Base-by-base conservation (phyloP, 1,284 basidiomycete species). In the Peniophora sp. region DNA sequence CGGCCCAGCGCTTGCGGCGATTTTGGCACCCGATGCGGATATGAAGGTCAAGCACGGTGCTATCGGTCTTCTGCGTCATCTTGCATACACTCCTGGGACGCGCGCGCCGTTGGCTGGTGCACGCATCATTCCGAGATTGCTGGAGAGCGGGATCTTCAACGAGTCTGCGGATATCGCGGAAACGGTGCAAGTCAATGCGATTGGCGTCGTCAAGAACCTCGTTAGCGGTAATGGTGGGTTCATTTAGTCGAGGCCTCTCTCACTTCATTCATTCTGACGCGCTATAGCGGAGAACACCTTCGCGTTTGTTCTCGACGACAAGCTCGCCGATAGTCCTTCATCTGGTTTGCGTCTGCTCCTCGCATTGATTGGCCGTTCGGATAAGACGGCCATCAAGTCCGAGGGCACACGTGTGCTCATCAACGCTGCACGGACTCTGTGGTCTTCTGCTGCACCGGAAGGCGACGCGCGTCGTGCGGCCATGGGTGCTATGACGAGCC, bases 371-470 rank as follows among this genome's bases (percentile, higher is more conserved):
- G 74, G 75, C 49, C 85, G 92, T 41, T 89, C 92, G 2, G 88
- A 96, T 60, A 86, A 88, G 25, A 72, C 89, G 3, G 80, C 91
- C 0, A 74, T 96, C 32, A 88, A 86, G 66, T 91, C 90, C 62
- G 96, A 98, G 69, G 89, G 87, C 20, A 89, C 92, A 12, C 83
- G 95, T 11, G 81, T 96, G 1, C 72, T 97, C 49, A 90, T 92
- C 56, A 93, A 94, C 63, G 77, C 85, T 25, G 75, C 94, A 60
- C 81, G 83, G 66, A 78, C 83, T 49, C 67, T 89, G 48, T 87
- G 82, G 79, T 75, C 79, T 25, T 72, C 64, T 60, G 75, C 80
- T 55, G 60, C 68, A 24, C 57, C 64, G 19, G 59, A 65, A 14
- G 65, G 60, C 47, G 61, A 71, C 53, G 75, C 71, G 58, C 73